phyloP scores from a whole-genome alignment of 192 early-diverging fungal genomes.

The Backusella luteola region DNA sequence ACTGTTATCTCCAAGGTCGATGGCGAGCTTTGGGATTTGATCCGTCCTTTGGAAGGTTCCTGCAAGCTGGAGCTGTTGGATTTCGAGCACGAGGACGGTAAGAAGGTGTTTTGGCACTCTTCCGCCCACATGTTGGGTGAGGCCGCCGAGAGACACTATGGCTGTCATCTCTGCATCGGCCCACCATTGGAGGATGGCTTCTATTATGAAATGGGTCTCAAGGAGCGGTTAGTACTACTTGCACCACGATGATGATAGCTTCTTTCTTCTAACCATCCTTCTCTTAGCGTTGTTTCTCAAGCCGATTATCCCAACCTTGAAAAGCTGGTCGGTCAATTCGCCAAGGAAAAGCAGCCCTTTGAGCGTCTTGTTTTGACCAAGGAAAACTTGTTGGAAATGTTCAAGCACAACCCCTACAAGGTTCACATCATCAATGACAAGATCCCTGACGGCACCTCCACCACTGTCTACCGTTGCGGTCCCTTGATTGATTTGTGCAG shows the following conservation, averaged over 20 bases:
- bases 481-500: conserved; percentile 96
- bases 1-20: conserved; percentile 95
- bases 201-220: conserved; percentile 91
- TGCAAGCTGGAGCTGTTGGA: conserved; percentile 87
- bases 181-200: conserved; percentile 96
- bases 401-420: conserved; percentile 98
- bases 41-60: conserved; percentile 80
- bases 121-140: conserved; percentile 97
- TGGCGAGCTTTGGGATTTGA: conserved; percentile 85
- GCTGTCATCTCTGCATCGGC: conserved; percentile 96
- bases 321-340: conserved; percentile 79
- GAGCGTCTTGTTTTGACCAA: conserved; percentile 87
- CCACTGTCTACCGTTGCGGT: conserved; percentile 98
- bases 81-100: conserved; percentile 92
- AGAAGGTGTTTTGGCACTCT: conserved; percentile 98
- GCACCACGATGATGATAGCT: background rate
- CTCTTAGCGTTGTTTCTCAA: conserved; percentile 67
- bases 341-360: conserved; percentile 96
- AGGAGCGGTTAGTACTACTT: conserved; percentile 58
- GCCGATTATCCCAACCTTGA: conserved; percentile 87
- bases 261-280: background rate
- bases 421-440: conserved; percentile 89
- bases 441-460: conserved; percentile 89
- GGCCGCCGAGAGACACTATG: conserved; percentile 96
- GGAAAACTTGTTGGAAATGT: conserved; percentile 93